A percentile compares a stretch with the other conserved stretches of the same genome.
Evolutionary conservation across 495 filamentous ascomycete species (phyloP).

Genomic region (Apodospora peruviana): DNA sequence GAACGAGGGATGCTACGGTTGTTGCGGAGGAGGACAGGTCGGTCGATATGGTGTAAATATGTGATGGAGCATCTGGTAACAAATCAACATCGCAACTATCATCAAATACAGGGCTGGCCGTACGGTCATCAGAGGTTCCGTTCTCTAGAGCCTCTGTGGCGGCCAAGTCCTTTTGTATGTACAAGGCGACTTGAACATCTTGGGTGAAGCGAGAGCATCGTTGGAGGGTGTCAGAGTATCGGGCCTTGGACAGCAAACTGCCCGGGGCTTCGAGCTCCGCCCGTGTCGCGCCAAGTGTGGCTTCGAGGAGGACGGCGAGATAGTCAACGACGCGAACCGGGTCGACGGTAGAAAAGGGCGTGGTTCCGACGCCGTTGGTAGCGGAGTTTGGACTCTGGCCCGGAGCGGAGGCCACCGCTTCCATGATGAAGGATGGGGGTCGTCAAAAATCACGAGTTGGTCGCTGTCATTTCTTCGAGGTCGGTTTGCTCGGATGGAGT

Average conservation of each 20-base stretch:
- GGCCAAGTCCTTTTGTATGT: conserved; percentile 78
- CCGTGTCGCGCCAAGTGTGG: conserved; percentile 77
- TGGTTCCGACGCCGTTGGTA: conserved; percentile 36
- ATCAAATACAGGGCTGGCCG: neutral
- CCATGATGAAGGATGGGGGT: conserved; percentile 31
- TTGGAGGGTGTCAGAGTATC: conserved; percentile 70
- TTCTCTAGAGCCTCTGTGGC: conserved; percentile 28
- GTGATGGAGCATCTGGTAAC: conserved; percentile 35
- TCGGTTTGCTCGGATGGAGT: neutral
- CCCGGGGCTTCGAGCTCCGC: conserved; percentile 73
- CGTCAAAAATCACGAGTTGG: conserved; percentile 11
- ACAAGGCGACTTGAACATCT: conserved; percentile 80
- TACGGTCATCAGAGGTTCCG: conserved; percentile 26
- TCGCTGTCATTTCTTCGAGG: conserved; percentile 12
- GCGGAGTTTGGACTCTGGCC: conserved; percentile 34
- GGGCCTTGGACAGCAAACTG: conserved; percentile 70
- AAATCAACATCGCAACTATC: conserved; percentile 1
- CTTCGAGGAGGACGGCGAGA: conserved; percentile 68
- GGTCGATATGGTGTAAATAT: conserved; percentile 70
- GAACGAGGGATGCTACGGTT: conserved; percentile 76
- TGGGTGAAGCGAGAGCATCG: conserved; percentile 84
- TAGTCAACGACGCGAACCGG: conserved; percentile 64
- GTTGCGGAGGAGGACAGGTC: conserved; percentile 74
- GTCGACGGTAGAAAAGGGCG: conserved; percentile 43
- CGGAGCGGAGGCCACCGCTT: conserved; percentile 39